Evolutionary conservation across 352 stramenopile species (phyloP), one percentile per base, ranked within the genome.

Genomic region (Pythium oligandrum): DNA sequence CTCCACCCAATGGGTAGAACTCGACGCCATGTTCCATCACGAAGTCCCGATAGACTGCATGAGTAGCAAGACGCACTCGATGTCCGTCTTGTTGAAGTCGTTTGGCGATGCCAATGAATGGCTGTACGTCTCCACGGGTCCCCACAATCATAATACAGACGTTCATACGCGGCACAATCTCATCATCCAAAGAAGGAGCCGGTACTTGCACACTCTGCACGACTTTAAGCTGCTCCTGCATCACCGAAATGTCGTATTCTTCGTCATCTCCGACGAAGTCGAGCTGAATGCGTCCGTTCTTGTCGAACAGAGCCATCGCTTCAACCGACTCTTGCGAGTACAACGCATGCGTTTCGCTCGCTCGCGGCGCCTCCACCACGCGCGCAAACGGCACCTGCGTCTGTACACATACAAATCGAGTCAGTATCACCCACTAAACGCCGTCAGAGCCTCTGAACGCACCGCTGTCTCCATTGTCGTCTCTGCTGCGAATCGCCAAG

Each of bases 81-180:
- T 98, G 94, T 1, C 92, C 91, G 31, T 96, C 65, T 0, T 71
- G 49, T 48, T 92, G 63, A 4, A 98, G 67, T n/a, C 82, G 68
- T 57, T 91, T 88, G 33, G 86, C 89, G 40, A 98, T 90, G 30
- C 66, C 83, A 6, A 95, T 55, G 57, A 95, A 96, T 5, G 86
- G 86, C 67, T 93, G 78, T 17, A 96, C 86, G 51, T 96, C 87
- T 8, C 87, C 86, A 4, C 81, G 75, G 0, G 88, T 96, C 30
- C 88, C 88, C 12, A 96, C 88, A 53, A 96, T 82, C 80, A 96
- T 92, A 59, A 96, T 94, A 45, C 89, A 89, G 40, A 96, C 70
- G 33, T 61, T 84, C 81, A 96, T 84, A 0, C 38, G 12, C 6
- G 75, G 72, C 26, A 64, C 67, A 12, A 70, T 32, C 39, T 66